A percentile compares a stretch with the other conserved stretches of the same genome.
Conservation (phyloP, 2,329 filamentous ascomycete genomes). For the Fusarium proliferatum region DNA sequence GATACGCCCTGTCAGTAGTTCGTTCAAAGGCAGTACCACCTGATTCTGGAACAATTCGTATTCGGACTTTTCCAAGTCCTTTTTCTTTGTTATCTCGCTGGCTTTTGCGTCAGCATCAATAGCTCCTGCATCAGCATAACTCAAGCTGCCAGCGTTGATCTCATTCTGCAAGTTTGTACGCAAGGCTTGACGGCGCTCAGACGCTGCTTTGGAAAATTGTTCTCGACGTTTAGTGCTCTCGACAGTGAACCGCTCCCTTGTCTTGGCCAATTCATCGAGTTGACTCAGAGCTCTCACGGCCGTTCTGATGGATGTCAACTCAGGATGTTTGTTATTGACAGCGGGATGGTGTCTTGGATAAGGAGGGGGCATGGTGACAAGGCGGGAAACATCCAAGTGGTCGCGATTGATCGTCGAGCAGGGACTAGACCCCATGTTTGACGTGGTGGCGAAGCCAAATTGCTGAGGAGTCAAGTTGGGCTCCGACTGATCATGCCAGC, state of each 20-base stretch:
- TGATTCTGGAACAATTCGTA: constrained; percentile 87
- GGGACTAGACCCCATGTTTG: constrained; percentile 53
- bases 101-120: constrained; percentile 80
- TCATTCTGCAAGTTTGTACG: constrained; percentile 81
- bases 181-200: constrained; percentile 70
- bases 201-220: constrained; percentile 62
- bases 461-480: constrained; percentile 57
- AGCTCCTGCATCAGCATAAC: constrained; percentile 83
- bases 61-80: constrained; percentile 79
- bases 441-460: constrained; percentile 54
- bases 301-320: constrained; percentile 80
- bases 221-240: constrained; percentile 69
- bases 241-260: constrained; percentile 70
- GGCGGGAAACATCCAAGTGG: constrained; percentile 86
- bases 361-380: constrained; percentile 92
- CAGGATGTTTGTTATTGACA: constrained; percentile 94
- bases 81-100: constrained; percentile 76
- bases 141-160: constrained; percentile 80
- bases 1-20: constrained; percentile 81
- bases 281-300: constrained; percentile 80
- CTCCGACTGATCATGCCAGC: constrained; percentile 63
- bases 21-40: constrained; percentile 86
- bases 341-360: constrained; percentile 96
- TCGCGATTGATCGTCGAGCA: constrained; percentile 61
- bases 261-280: constrained; percentile 75